A percentile compares a stretch with the other conserved stretches of the same genome.
phyloP scores from a whole-genome alignment of 1,139 yeast species.

The Ogataea hybrid region DNA sequence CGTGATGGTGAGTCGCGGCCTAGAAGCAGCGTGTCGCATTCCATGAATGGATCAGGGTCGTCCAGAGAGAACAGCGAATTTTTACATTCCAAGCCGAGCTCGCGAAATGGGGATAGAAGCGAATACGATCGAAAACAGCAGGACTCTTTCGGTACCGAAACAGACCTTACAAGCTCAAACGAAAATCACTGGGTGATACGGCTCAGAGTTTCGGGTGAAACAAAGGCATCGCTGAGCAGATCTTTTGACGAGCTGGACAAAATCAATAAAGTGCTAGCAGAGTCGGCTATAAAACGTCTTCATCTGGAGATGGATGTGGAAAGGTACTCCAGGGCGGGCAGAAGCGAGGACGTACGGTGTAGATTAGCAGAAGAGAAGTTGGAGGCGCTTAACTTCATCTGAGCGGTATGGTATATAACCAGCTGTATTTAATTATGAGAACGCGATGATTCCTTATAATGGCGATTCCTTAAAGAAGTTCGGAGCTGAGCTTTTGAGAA shows the following conservation, averaged over 20 bases:
- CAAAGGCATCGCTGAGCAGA: slow-evolving; percentile 15
- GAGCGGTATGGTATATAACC: not conserved
- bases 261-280: slow-evolving; percentile 20
- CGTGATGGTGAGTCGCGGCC: not conserved
- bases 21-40: not conserved
- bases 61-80: not conserved
- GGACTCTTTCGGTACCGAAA: not conserved
- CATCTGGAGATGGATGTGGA: slow-evolving; percentile 30
- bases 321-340: slow-evolving; percentile 24
- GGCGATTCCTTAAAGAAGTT: not conserved
- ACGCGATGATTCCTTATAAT: too few relatives aligned
- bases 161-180: slow-evolving; percentile 4
- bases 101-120: slow-evolving; percentile 2
- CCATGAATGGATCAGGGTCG: not conserved
- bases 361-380: slow-evolving; percentile 31
- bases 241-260: slow-evolving; percentile 26
- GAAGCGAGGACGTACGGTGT: slow-evolving; percentile 28
- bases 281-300: slow-evolving; percentile 19
- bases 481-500: not conserved
- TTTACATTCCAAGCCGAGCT: not conserved
- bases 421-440: too few relatives aligned
- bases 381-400: slow-evolving; percentile 30
- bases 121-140: not conserved
- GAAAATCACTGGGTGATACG: slow-evolving; percentile 30
- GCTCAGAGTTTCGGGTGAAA: slow-evolving; percentile 23